Conservation (phyloP, 2,329 filamentous ascomycete species). For the Hymenoscyphus occultus region DNA sequence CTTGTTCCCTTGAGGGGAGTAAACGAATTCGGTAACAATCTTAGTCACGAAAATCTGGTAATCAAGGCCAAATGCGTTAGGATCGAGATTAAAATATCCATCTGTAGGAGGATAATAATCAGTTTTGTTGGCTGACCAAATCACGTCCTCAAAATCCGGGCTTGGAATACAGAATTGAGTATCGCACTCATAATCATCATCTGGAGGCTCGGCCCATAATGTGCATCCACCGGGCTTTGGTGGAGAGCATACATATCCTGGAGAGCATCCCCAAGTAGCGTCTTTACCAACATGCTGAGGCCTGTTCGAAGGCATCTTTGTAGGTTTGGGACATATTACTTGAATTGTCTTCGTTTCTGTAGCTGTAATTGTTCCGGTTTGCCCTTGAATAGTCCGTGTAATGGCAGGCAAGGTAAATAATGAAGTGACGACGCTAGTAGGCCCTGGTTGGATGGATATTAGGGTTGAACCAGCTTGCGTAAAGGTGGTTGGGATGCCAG, state of each 20-base stretch:
- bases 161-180: slow-evolving; percentile 40
- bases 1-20: slow-evolving; percentile 17
- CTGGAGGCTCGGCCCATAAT: slow-evolving; percentile 41
- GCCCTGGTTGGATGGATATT: slow-evolving; percentile 13
- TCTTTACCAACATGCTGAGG: slow-evolving; percentile 29
- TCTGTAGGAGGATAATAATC: slow-evolving; percentile 50
- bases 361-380: slow-evolving; percentile 12
- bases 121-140: slow-evolving; percentile 47
- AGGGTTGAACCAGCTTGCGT: slow-evolving; percentile 18
- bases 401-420: slow-evolving; percentile 17
- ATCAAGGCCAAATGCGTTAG: slow-evolving; percentile 58
- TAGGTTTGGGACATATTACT: slow-evolving; percentile 27
- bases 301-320: slow-evolving; percentile 24
- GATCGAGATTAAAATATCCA: slow-evolving; percentile 65
- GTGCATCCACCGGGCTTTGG: slow-evolving; percentile 40
- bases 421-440: slow-evolving; percentile 14
- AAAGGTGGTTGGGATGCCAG: slow-evolving; percentile 10
- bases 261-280: slow-evolving; percentile 43
- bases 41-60: slow-evolving; percentile 58
- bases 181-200: slow-evolving; percentile 39
- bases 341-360: slow-evolving; percentile 15
- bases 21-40: slow-evolving; percentile 37
- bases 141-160: slow-evolving; percentile 31
- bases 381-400: slow-evolving; percentile 22
- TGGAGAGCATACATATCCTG: slow-evolving; percentile 43